Evolutionary conservation across 768 basidiomycete species (phyloP).

Genomic region (Calocera viscosa): DNA sequence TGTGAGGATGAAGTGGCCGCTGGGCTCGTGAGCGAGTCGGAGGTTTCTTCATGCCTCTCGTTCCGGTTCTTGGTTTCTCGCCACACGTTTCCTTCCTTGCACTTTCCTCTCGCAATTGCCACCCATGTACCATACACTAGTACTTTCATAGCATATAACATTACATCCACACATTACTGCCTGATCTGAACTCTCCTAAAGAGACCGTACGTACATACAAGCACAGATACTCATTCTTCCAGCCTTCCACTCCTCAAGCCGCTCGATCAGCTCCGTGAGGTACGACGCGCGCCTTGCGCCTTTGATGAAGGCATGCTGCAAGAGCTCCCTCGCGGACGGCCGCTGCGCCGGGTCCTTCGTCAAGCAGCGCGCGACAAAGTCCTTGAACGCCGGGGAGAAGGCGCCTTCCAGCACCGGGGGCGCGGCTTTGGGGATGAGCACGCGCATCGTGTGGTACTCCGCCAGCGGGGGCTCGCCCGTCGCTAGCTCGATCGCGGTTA

Average conservation of each 20-base stretch:
- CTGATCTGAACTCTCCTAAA: too few species aligned
- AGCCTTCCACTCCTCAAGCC: conserved; percentile 24
- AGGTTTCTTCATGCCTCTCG: too few species aligned
- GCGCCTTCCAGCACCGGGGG: conserved; percentile 79
- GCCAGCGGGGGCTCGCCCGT: conserved; percentile 92
- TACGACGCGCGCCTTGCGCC: conserved; percentile 69
- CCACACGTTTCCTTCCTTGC: too few species aligned
- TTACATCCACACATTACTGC: too few species aligned
- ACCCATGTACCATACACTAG: not conserved
- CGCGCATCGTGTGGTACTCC: conserved; percentile 98
- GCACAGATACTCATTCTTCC: too few species aligned
- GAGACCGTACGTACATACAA: too few species aligned
- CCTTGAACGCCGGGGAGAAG: conserved; percentile 79
- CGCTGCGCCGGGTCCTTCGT: conserved; percentile 90
- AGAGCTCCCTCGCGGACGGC: conserved; percentile 78
- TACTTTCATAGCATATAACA: not conserved
- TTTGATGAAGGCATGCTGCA: conserved; percentile 87
- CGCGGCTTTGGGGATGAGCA: conserved; percentile 93
- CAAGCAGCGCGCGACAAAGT: conserved; percentile 79
- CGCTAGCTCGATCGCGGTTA: conserved; percentile 97
- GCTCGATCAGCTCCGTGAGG: conserved; percentile 78
- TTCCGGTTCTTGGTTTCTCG: not conserved
- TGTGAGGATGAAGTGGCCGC: conserved; percentile 77
- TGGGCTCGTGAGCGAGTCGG: not conserved
- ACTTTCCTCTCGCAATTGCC: too few species aligned